These are phyloP conservation scores for Parachaetomium inaequale DNA, from an alignment of 495 filamentous ascomycete genomes.

Conservation along the genomic window DNA sequence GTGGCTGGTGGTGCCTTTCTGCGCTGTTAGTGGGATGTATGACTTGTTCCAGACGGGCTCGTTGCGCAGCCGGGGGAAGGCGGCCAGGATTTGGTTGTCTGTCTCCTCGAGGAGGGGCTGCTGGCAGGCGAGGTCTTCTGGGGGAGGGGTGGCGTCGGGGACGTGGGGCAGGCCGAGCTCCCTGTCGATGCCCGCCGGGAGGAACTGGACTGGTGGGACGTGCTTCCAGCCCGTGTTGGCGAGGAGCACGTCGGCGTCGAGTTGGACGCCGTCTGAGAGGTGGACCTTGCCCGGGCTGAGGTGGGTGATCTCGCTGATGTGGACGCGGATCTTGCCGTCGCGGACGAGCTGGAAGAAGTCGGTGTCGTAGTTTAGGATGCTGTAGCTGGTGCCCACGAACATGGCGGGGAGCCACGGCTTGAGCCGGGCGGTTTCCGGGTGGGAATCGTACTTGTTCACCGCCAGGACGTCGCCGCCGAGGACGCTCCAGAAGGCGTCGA, in stretches of 20 bases:
- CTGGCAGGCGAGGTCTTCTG: conserved; percentile 16
- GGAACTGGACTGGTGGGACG: conserved; percentile 56
- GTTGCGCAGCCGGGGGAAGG: conserved; percentile 58
- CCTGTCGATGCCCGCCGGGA: conserved; percentile 48
- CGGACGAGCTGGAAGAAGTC: conserved; percentile 59
- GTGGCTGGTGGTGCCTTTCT: conserved; percentile 28
- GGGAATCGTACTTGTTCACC: conserved; percentile 52
- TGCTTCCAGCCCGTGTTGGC: conserved; percentile 64
- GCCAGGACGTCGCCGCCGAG: conserved; percentile 54
- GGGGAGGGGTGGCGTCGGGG: conserved; percentile 7
- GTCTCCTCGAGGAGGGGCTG: conserved; percentile 36
- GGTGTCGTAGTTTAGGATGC: conserved; percentile 63
- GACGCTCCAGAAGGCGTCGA: conserved; percentile 61
- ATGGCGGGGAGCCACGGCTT: conserved; percentile 59
- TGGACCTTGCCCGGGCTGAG: conserved; percentile 49
- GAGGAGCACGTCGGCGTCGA: conserved; percentile 59
- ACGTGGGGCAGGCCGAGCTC: conserved; percentile 38
- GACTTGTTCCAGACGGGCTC: conserved; percentile 39
- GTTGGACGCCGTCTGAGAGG: conserved; percentile 49
- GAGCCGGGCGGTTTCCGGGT: conserved; percentile 59
- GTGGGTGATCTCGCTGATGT: conserved; percentile 55
- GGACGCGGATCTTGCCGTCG: conserved; percentile 52
- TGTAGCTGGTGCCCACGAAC: conserved; percentile 55
- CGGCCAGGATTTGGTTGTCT: conserved; percentile 60
- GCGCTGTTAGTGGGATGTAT: conserved; percentile 34